A percentile compares a stretch with the other conserved stretches of the same genome.
Conservation (phyloP, 2,329 filamentous ascomycete genomes). For the Elsinoe batatas region DNA sequence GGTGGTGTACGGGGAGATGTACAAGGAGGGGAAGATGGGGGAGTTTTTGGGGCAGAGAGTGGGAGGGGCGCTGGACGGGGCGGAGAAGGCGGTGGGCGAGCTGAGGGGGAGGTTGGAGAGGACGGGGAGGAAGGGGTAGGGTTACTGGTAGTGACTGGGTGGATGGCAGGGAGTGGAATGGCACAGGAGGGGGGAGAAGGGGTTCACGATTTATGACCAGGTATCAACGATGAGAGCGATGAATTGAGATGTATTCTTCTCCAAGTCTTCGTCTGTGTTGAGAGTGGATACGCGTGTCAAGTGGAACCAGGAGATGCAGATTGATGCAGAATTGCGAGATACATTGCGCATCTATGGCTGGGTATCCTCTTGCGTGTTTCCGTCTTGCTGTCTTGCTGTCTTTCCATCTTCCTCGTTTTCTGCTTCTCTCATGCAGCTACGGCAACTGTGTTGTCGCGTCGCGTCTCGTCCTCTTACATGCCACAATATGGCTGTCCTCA, state of each 20-base stretch:
- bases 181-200: neutral
- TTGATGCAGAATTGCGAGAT: neutral
- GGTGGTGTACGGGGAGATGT: slow-evolving; percentile 68
- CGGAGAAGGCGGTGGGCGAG: slow-evolving; percentile 36
- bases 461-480: neutral
- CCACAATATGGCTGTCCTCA: neutral
- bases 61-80: slow-evolving; percentile 30
- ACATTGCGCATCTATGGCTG: neutral
- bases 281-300: neutral
- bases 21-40: slow-evolving; percentile 64
- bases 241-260: neutral
- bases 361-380: neutral
- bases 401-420: neutral
- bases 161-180: no score
- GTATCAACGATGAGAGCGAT: neutral
- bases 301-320: neutral
- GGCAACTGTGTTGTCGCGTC: neutral
- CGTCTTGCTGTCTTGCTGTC: neutral
- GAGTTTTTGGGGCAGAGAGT: slow-evolving; percentile 56
- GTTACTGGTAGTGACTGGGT: neutral
- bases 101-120: slow-evolving; percentile 35
- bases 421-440: neutral
- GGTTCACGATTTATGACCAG: neutral
- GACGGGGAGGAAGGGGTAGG: slow-evolving; percentile 33
- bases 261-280: neutral